Conservation (phyloP, 1,139 yeast genomes). For the Saccharomyces hybrid region DNA sequence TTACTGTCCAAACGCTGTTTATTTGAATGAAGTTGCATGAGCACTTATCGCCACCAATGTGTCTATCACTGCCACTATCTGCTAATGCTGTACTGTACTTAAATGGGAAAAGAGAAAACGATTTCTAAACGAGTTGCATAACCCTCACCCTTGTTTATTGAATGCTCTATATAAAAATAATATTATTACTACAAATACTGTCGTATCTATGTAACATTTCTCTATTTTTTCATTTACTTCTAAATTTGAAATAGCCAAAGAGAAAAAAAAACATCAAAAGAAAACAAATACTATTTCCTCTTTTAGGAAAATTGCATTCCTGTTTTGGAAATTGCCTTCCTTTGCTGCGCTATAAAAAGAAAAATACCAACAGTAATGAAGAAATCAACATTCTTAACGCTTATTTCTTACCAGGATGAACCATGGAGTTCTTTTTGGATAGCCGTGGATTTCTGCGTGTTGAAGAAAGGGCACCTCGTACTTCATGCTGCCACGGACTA, state of each 20-base stretch:
- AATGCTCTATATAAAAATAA: neutral
- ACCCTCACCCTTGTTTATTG: neutral
- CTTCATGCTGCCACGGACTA: conserved; percentile 72
- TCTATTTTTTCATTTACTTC: neutral
- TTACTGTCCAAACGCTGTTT: neutral
- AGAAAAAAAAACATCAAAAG: neutral
- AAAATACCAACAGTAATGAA: neutral
- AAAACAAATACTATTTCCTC: neutral
- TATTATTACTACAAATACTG: neutral
- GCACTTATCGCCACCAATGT: neutral
- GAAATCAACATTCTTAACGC: neutral
- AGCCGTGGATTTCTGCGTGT: conserved; percentile 48
- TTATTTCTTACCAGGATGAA: conserved; percentile 8
- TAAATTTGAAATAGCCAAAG: neutral
- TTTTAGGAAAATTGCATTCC: neutral
- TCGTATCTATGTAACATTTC: neutral
- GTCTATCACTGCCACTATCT: neutral
- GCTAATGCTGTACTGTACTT: neutral
- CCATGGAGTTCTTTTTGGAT: conserved; percentile 47
- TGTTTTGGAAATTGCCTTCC: neutral
- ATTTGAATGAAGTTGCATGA: neutral
- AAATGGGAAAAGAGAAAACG: neutral
- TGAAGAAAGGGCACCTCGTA: conserved; percentile 69
- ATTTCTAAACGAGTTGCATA: neutral
- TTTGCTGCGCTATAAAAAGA: neutral